A percentile compares a stretch with the other conserved stretches of the same genome.
phyloP scores from a whole-genome alignment of 2,329 filamentous ascomycete species.

The Didymella sp. region DNA sequence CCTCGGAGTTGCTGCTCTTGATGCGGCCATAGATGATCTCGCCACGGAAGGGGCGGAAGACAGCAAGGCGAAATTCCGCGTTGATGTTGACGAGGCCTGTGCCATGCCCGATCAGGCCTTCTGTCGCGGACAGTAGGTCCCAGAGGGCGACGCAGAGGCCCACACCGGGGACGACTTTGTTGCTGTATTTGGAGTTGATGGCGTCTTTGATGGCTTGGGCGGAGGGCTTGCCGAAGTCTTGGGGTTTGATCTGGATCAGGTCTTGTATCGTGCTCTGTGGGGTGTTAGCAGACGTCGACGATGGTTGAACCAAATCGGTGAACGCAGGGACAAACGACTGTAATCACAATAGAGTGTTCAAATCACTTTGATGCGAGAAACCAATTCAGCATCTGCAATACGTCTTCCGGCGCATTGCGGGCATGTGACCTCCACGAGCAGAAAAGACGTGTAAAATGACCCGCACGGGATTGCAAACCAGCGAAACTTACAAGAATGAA shows the following conservation, averaged over 20 bases:
- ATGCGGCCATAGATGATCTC: slow-evolving; percentile 90
- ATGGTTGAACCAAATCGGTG: not conserved
- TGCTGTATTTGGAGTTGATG: slow-evolving; percentile 95
- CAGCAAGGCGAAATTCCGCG: slow-evolving; percentile 91
- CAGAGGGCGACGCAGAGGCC: slow-evolving; percentile 94
- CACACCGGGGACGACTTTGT: slow-evolving; percentile 95
- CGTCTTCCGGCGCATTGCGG: not conserved
- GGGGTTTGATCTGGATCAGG: slow-evolving; percentile 88
- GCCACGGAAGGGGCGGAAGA: slow-evolving; percentile 95
- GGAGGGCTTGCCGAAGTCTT: slow-evolving; percentile 85
- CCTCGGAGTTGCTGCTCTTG: slow-evolving; percentile 70
- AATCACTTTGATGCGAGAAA: not conserved
- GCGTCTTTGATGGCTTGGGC: slow-evolving; percentile 90
- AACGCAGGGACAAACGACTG: not conserved
- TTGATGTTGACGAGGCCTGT: slow-evolving; percentile 94
- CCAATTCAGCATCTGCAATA: not conserved
- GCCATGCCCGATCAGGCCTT: slow-evolving; percentile 92
- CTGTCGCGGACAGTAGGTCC: slow-evolving; percentile 86
- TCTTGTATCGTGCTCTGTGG: slow-evolving; percentile 88
- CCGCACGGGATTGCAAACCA: not conserved
- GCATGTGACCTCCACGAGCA: not conserved
- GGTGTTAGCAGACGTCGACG: slow-evolving; percentile 1
- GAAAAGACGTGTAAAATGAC: not conserved
- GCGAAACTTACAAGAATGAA: slow-evolving; percentile 49
- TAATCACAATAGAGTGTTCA: not conserved